Conservation (phyloP, 257 asterid genomes). For the Ilex aquifolium region DNA sequence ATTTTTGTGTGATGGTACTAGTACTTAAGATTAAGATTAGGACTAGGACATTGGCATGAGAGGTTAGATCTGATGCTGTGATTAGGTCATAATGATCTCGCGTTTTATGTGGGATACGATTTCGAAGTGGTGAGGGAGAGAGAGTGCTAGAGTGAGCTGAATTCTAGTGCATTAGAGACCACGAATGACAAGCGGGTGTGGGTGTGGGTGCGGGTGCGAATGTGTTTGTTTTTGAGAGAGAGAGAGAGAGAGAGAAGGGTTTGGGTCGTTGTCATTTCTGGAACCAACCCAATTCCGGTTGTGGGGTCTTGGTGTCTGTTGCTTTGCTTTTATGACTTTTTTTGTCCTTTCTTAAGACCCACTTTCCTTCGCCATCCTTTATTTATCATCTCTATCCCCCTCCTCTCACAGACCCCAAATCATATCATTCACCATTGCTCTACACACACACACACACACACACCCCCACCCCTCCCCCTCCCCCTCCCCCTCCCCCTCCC, state of each 20-base stretch:
- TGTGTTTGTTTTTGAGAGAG: too few relatives aligned
- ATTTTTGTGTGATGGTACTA: too few relatives aligned
- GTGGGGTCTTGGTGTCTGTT: conserved; percentile 36
- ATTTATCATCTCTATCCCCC: conserved; percentile 31
- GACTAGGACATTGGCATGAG: too few relatives aligned
- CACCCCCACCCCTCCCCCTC: conserved; percentile 3
- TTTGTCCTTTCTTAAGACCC: conserved; percentile 40
- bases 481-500: conserved; percentile 7
- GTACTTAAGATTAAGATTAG: too few relatives aligned
- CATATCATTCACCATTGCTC: neutral
- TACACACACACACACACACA: neutral
- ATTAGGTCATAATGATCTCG: too few relatives aligned
- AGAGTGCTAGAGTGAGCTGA: too few relatives aligned
- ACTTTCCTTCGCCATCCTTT: conserved; percentile 38
- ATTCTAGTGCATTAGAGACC: too few relatives aligned
- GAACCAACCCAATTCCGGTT: conserved; percentile 18
- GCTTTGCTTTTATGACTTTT: conserved; percentile 59
- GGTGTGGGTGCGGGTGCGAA: too few relatives aligned
- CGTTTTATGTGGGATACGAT: too few relatives aligned
- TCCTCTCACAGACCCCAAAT: conserved; percentile 9
- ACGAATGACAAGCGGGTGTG: too few relatives aligned
- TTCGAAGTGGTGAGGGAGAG: too few relatives aligned
- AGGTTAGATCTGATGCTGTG: too few relatives aligned
- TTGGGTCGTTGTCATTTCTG: conserved; percentile 16
- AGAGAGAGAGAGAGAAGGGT: neutral